Base-by-base conservation (phyloP, 768 basidiomycete species). In the Lactarius hengduanensis region DNA sequence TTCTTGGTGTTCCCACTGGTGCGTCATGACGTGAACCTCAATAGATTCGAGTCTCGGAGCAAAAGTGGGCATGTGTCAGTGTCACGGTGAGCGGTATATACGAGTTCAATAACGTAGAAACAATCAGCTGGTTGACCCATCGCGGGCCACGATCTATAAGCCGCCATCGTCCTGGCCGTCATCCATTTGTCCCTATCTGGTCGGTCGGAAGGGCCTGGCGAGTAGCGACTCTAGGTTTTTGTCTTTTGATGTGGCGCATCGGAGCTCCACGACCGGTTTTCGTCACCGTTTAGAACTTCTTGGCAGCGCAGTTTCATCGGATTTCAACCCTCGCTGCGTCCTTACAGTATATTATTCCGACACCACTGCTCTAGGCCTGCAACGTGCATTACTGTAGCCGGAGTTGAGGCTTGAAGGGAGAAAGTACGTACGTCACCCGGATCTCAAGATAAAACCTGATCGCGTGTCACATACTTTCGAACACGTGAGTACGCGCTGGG, bases 401-500 rank as follows among this genome's bases (percentile, higher is more conserved):
- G 43, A 45, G 43, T 45, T 45, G n/a, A n/a, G n/a, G n/a, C n/a
- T n/a, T n/a, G 20, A n/a, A n/a, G 45, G n/a, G 8, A 9, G 20
- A 9, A 20, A 4, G 45, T n/a, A 47, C 11, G 43, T 22, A 47
- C 47, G 22, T 13, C 47, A 50, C 50, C 50, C 50, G 26, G 56
- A 36, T 57, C 56, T 32, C 18, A 32, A 6, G 16, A 34, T 56
- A 15, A 9, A 22, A 20, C 13, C 8, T 30, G 54, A n/a, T 26
- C 26, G 56, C 56, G 32, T 34, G 30, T 57, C 11, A 20, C 4
- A n/a, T 2, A 18, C 36, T 10, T 32, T 57, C n/a, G 13, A 15
- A 26, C 61, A 62, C 61, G 61, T 62, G 61, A 40, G 53, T 3
- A 54, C 61, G 61, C 61, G 53, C 34, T 41, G 16, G 61, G 41